These are phyloP conservation scores for Tephrocybe sp. DNA, from an alignment of 768 basidiomycete genomes.

Conservation along the genomic window DNA sequence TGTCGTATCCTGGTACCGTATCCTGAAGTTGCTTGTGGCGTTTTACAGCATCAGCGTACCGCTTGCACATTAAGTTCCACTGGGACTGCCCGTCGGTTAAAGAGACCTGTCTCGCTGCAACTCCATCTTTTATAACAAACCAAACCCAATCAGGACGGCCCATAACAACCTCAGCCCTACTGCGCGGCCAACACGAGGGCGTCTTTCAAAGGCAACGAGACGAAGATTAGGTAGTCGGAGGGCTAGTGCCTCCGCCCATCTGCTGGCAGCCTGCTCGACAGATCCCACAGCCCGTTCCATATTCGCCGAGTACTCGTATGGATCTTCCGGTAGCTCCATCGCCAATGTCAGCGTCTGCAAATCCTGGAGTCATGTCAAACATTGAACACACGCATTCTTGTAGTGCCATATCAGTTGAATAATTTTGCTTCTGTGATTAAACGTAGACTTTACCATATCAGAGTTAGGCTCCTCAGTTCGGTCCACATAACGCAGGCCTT, in stretches of 20 bases:
- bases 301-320: slow-evolving; percentile 9
- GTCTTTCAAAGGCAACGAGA: slow-evolving; percentile 12
- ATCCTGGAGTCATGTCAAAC: slow-evolving; percentile 3
- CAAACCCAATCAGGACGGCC: slow-evolving; percentile 11
- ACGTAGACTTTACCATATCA: slow-evolving; percentile 7
- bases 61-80: not conserved
- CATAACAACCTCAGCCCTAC: slow-evolving; percentile 13
- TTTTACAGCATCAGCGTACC: slow-evolving; percentile 4
- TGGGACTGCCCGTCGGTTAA: not conserved
- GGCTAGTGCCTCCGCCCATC: slow-evolving; percentile 12
- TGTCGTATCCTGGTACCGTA: not conserved
- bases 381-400: slow-evolving; percentile 9
- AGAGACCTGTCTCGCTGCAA: not conserved
- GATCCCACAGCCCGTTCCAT: slow-evolving; percentile 11
- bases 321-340: slow-evolving; percentile 14
- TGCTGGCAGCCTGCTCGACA: slow-evolving; percentile 12
- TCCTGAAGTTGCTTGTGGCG: not conserved
- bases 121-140: slow-evolving; percentile 2
- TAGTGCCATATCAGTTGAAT: not conserved
- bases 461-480: slow-evolving; percentile 9
- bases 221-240: slow-evolving; percentile 7
- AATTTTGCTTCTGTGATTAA: not conserved
- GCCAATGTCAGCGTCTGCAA: slow-evolving; percentile 13
- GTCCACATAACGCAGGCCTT: slow-evolving; percentile 14
- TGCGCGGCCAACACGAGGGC: slow-evolving; percentile 11